Percentiles rank a stretch among this genome's conserved stretches.
Evolutionary conservation across 306 rosid species (phyloP).

Genomic region (Carpinus fangiana): DNA sequence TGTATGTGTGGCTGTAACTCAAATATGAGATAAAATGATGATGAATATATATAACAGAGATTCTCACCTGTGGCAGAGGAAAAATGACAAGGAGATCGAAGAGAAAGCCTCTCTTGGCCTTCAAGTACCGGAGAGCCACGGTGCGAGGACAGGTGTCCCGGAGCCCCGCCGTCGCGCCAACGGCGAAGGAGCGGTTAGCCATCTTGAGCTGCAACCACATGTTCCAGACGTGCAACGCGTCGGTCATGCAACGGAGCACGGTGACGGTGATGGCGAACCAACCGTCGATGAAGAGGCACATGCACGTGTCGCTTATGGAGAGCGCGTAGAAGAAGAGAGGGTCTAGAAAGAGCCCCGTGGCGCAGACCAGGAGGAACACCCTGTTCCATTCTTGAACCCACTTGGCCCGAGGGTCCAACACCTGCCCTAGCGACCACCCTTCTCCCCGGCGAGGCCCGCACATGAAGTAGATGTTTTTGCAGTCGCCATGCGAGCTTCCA

Average conservation of each 20-base stretch:
- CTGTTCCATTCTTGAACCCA: slow-evolving; percentile 92
- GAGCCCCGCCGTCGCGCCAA: slow-evolving; percentile 27
- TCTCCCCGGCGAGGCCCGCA: background rate
- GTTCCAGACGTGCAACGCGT: slow-evolving; percentile 87
- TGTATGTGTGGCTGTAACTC: background rate
- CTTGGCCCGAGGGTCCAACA: slow-evolving; percentile 54
- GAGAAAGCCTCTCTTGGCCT: slow-evolving; percentile 56
- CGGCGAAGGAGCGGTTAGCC: slow-evolving; percentile 43
- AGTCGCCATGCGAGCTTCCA: background rate
- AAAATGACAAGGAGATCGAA: slow-evolving; percentile 84
- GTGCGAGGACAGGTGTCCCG: slow-evolving; percentile 40
- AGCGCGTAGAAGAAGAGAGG: slow-evolving; percentile 86
- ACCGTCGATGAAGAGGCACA: slow-evolving; percentile 84
- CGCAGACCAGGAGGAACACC: slow-evolving; percentile 64
- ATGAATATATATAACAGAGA: background rate
- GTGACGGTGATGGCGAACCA: slow-evolving; percentile 91
- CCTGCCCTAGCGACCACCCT: slow-evolving; percentile 32
- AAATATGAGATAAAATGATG: background rate
- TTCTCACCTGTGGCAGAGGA: slow-evolving; percentile 83
- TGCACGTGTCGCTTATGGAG: slow-evolving; percentile 69
- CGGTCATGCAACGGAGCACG: slow-evolving; percentile 92
- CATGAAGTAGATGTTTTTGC: background rate
- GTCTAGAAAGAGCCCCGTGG: slow-evolving; percentile 77
- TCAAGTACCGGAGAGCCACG: slow-evolving; percentile 55
- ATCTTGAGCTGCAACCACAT: slow-evolving; percentile 80